phyloP scores from a whole-genome alignment of 441 rosid genomes.

The Eutrema salsugineum region DNA sequence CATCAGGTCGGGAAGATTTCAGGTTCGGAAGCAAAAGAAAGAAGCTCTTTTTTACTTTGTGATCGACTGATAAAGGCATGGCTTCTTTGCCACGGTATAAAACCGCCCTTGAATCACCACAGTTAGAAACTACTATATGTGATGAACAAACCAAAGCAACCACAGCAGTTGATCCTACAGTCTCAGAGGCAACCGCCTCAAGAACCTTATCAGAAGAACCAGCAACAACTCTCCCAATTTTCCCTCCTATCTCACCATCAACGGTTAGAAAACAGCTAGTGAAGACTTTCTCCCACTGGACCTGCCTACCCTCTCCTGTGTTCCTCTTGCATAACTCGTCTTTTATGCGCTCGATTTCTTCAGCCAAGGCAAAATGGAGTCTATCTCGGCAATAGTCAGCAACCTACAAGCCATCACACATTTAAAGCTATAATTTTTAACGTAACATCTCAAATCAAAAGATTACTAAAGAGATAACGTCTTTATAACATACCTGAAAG shows the following conservation, averaged over 20 bases:
- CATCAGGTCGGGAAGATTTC: not conserved
- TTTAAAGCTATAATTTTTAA: not conserved
- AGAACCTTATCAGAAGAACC: slow-evolving; percentile 9
- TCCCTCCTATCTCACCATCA: slow-evolving; percentile 75
- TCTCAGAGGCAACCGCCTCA: slow-evolving; percentile 80
- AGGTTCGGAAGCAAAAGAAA: not conserved
- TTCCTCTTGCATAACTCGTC: slow-evolving; percentile 36
- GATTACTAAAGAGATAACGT: not conserved
- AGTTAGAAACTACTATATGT: slow-evolving; percentile 76
- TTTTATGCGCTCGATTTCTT: slow-evolving; percentile 52
- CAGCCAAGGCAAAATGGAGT: slow-evolving; percentile 59
- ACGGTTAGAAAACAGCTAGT: slow-evolving; percentile 69
- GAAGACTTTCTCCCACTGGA: slow-evolving; percentile 70
- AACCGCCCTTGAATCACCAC: slow-evolving; percentile 98
- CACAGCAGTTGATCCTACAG: slow-evolving; percentile 93
- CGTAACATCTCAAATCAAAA: not conserved
- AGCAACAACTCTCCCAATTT: slow-evolving; percentile 11
- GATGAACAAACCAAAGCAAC: slow-evolving; percentile 77
- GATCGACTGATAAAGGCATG: slow-evolving; percentile 81
- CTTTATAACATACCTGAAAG: slow-evolving; percentile 51
- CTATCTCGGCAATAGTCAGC: slow-evolving; percentile 76
- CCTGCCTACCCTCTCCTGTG: slow-evolving; percentile 49
- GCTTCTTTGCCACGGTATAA: slow-evolving; percentile 83
- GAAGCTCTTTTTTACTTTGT: slow-evolving; percentile 51
- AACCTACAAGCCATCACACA: slow-evolving; percentile 41